These are phyloP conservation scores for Porodaedalea pini DNA, from an alignment of 1,284 basidiomycete genomes.

Conservation along the genomic window DNA sequence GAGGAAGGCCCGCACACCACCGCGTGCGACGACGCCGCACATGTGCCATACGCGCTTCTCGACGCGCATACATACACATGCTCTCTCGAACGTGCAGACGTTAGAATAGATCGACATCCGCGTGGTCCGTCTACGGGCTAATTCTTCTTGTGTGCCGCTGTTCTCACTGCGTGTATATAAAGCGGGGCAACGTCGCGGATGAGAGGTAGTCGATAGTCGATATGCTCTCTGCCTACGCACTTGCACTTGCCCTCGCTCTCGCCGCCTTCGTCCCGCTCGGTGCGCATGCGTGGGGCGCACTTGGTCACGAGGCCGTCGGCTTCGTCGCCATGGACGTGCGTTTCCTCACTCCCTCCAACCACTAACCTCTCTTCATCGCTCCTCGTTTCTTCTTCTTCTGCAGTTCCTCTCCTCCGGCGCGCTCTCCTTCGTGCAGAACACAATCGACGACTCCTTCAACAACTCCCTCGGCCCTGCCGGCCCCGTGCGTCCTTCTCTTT, in stretches of 20 bases:
- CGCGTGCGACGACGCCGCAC: no score
- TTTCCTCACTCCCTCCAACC: background rate
- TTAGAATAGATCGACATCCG: no score
- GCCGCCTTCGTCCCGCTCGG: background rate
- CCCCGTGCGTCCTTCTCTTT: constrained; percentile 31
- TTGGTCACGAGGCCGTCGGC: constrained; percentile 42
- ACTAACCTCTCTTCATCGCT: no score
- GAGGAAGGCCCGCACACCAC: no score
- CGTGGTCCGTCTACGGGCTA: no score
- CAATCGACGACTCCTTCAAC: constrained; percentile 40
- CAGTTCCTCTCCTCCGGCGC: constrained; percentile 46
- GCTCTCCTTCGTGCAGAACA: constrained; percentile 41
- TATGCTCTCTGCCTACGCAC: background rate
- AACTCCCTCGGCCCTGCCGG: constrained; percentile 44
- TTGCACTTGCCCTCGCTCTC: background rate
- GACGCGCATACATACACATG: no score
- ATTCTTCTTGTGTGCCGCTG: no score
- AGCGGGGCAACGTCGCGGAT: no score
- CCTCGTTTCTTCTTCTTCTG: background rate
- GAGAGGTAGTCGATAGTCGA: no score
- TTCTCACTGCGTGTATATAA: no score
- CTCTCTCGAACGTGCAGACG: no score
- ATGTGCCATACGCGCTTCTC: no score
- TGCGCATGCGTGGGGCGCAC: constrained; percentile 38
- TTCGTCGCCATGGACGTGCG: constrained; percentile 21